Base-by-base conservation (phyloP, 2,329 filamentous ascomycete genomes). In the Pseudohalonectria lignicola region DNA sequence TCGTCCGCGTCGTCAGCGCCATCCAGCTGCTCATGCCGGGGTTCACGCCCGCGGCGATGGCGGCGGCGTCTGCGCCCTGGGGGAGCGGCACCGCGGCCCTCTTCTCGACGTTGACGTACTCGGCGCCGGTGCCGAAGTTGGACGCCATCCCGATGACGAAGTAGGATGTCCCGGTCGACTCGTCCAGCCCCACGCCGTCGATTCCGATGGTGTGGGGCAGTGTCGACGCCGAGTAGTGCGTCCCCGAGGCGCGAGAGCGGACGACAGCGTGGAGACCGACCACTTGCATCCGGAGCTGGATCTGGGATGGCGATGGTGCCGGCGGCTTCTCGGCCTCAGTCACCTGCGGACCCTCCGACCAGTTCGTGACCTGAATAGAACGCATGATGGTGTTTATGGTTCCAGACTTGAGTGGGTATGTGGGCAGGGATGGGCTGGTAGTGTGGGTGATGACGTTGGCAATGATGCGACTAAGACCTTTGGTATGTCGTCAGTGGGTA, bases 21-120 rank as follows among this genome's bases (percentile, higher is more conserved):
- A 77, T 73, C 72, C 72, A 77, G 30, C 62, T 65, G 38, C 64
- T 67, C 59, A 73, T 64, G 19, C 64, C 68, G 1, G 72, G 71
- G 43, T 77, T 78, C 29, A 67, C 58, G 37, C 69, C 55, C 1
- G 62, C 70, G 0, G 74, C 74, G n/a, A 71, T 61, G 20, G 65
- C 58, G 1, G 65, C 52, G 0, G 66, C 58, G 45, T 75, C 66
- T 8, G 66, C 59, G 4, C 54, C 59, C 0, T 57, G 54, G 0
- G 67, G 66, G 2, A 77, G 41, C 3, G 60, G 56, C 2, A 60
- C 56, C 1, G 60, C 50, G n/a, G 53, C 51, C 4, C 40, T 46
- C 20, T 57, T 55, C 3, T 61, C 59, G 10, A 73, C 57, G 42
- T 68, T 73, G 53, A 76, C 53, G 36, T 62, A 52, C 33, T 73